phyloP scores from a whole-genome alignment of 2,329 filamentous ascomycete genomes.

The Colletotrichum viniferum region DNA sequence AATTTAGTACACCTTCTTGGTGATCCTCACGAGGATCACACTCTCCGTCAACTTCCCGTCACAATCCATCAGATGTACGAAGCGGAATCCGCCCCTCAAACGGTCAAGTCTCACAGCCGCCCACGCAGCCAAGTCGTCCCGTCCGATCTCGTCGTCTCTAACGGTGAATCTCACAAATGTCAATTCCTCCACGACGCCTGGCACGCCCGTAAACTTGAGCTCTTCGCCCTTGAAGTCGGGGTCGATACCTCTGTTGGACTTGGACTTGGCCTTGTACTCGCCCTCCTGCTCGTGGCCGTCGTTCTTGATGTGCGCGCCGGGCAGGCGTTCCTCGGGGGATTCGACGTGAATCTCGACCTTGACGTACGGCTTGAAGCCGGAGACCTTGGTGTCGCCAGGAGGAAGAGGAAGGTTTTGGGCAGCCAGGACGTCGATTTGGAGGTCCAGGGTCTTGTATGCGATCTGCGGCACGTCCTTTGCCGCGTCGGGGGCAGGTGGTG shows the following conservation, averaged over 20 bases:
- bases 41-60: slow-evolving; percentile 71
- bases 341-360: slow-evolving; percentile 86
- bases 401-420: slow-evolving; percentile 78
- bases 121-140: slow-evolving; percentile 85
- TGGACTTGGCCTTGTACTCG: slow-evolving; percentile 63
- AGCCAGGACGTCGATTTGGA: slow-evolving; percentile 76
- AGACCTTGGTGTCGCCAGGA: slow-evolving; percentile 48
- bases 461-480: slow-evolving; percentile 32
- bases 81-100: slow-evolving; percentile 74
- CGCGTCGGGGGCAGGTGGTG: neutral
- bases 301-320: slow-evolving; percentile 41
- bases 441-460: slow-evolving; percentile 63
- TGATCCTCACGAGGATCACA: slow-evolving; percentile 74
- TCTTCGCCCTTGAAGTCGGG: slow-evolving; percentile 67
- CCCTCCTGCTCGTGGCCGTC: slow-evolving; percentile 43
- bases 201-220: slow-evolving; percentile 59
- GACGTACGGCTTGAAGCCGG: slow-evolving; percentile 77
- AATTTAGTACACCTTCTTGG: slow-evolving; percentile 53
- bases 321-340: slow-evolving; percentile 51
- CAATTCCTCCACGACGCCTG: slow-evolving; percentile 68
- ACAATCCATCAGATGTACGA: slow-evolving; percentile 76
- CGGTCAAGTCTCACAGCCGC: slow-evolving; percentile 86
- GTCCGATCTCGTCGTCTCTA: slow-evolving; percentile 82
- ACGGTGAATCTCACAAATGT: slow-evolving; percentile 84
- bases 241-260: slow-evolving; percentile 60